These are phyloP conservation scores for Pythium dissimile DNA, from an alignment of 352 stramenopile genomes.

Conservation along the genomic window DNA sequence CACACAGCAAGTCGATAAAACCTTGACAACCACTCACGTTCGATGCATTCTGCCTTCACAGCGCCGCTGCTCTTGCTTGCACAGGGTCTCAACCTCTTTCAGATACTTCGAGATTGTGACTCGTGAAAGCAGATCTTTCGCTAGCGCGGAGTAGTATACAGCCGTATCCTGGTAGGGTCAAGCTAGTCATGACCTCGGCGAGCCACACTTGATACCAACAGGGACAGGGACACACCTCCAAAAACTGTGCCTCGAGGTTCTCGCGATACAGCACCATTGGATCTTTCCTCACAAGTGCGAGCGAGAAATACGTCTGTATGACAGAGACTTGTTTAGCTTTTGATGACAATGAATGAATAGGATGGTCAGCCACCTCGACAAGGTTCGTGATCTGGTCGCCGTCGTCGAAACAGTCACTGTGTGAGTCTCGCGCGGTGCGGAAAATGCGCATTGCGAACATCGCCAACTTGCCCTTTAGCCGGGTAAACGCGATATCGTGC, in stretches of 20 bases:
- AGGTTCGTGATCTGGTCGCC: constrained; percentile 63
- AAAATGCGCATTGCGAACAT: constrained; percentile 68
- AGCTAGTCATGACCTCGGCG: too few species aligned
- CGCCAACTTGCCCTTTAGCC: constrained; percentile 67
- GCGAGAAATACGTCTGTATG: constrained; percentile 68
- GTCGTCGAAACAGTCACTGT: constrained; percentile 68
- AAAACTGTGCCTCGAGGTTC: constrained; percentile 68
- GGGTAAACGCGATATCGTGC: constrained; percentile 73
- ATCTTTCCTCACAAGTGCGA: constrained; percentile 72
- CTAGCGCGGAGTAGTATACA: constrained; percentile 63
- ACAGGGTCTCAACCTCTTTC: constrained; percentile 59
- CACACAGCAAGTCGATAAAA: background rate
- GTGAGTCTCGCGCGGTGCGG: constrained; percentile 39
- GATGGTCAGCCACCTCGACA: constrained; percentile 44
- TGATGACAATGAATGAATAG: background rate
- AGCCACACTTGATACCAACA: too few species aligned
- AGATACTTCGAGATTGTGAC: constrained; percentile 77
- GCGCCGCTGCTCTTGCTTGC: constrained; percentile 73
- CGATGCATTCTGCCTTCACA: constrained; percentile 76
- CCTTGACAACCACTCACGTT: constrained; percentile 34
- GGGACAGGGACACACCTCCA: too few species aligned
- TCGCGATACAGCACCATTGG: constrained; percentile 80
- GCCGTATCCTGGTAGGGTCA: constrained; percentile 69
- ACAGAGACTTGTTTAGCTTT: background rate
- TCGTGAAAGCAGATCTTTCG: constrained; percentile 55